A percentile compares a stretch with the other conserved stretches of the same genome.
Conservation (phyloP, 495 filamentous ascomycete genomes). For the Daldinia vernicosa region DNA sequence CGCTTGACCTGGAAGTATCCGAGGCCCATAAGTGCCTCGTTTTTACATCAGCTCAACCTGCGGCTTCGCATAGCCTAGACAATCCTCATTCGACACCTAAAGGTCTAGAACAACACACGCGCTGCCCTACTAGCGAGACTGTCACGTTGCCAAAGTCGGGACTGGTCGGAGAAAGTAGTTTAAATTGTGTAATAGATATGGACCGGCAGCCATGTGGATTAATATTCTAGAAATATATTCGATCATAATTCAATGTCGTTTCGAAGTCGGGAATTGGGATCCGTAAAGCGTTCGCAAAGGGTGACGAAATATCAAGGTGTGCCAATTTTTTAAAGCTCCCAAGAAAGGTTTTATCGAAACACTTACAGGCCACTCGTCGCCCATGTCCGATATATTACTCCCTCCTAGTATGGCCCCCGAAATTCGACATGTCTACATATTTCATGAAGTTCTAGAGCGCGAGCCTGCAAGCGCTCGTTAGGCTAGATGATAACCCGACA, state of each 20-base stretch:
- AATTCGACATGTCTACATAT: not conserved
- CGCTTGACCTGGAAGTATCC: constrained; percentile 11
- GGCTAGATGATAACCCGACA: constrained; percentile 21
- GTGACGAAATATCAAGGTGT: constrained; percentile 21
- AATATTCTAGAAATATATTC: not conserved
- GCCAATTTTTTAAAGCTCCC: constrained; percentile 4
- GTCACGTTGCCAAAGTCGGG: constrained; percentile 28
- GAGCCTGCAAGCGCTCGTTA: not conserved
- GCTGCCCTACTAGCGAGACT: constrained; percentile 25
- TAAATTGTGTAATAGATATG: constrained; percentile 30
- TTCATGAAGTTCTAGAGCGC: not conserved
- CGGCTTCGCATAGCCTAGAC: constrained; percentile 25
- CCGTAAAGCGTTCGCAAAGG: not conserved
- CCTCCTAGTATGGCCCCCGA: not conserved
- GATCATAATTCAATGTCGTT: constrained; percentile 7
- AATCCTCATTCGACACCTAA: constrained; percentile 17
- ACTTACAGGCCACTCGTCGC: constrained; percentile 16
- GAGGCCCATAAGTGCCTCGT: constrained; percentile 11
- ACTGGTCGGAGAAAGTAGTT: constrained; percentile 15
- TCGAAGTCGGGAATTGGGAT: constrained; percentile 29
- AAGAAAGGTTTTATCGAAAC: constrained; percentile 27
- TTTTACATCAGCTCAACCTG: constrained; percentile 12
- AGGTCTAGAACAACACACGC: constrained; percentile 32
- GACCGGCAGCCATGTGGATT: constrained; percentile 15
- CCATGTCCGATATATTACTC: constrained; percentile 4